Evolutionary conservation across 495 filamentous ascomycete genomes (phyloP).

Genomic region (Hyaloscypha variabilis): DNA sequence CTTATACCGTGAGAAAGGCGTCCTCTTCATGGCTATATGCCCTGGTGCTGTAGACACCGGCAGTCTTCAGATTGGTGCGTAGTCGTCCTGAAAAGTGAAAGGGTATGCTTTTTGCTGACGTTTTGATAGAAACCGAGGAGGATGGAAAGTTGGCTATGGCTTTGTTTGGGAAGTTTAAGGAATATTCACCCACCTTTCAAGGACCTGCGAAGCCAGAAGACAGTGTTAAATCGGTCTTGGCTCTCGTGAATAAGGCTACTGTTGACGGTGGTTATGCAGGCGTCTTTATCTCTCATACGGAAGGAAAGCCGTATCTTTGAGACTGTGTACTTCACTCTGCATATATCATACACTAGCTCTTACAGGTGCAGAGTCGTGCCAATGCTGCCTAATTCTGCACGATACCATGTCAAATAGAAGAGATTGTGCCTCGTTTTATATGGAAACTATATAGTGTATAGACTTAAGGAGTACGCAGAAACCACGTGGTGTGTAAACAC

Average conservation of each 20-base stretch:
- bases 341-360: no score
- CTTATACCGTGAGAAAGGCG: constrained; percentile 47
- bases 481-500: no score
- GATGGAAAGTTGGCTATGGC: constrained; percentile 32
- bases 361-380: no score
- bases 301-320: constrained; percentile 28
- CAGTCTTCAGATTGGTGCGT: constrained; percentile 22
- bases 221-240: constrained; percentile 38
- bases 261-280: constrained; percentile 30
- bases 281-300: constrained; percentile 26
- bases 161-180: constrained; percentile 36
- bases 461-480: no score
- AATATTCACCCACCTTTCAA: constrained; percentile 47
- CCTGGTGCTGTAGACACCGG: constrained; percentile 50
- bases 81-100: constrained; percentile 17
- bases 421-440: no score
- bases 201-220: constrained; percentile 40
- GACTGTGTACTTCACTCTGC: constrained; percentile 13
- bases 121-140: constrained; percentile 37
- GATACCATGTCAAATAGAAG: no score
- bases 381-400: no score
- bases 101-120: constrained; percentile 11
- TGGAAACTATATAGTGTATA: no score
- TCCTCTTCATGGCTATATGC: constrained; percentile 51
- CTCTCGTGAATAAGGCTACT: constrained; percentile 36